phyloP scores from a whole-genome alignment of 805 yeast species.

The Yarrowia sp. region DNA sequence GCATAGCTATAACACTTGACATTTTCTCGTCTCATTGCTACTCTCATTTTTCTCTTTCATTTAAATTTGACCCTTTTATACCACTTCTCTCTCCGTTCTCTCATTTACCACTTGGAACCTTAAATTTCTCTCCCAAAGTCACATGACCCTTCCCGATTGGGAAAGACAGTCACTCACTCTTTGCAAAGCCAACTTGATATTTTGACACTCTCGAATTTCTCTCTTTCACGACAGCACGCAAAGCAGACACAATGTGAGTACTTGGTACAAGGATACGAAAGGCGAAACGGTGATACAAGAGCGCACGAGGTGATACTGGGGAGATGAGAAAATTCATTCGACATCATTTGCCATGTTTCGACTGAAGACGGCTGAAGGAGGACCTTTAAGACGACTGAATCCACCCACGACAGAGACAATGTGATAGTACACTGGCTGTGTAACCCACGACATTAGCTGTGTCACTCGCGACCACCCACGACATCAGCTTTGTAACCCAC shows the following conservation, averaged over 20 bases:
- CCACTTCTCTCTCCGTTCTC: not conserved
- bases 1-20: too few species aligned
- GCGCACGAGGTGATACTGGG: not conserved
- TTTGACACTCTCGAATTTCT: slow-evolving; percentile 32
- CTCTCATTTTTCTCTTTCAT: too few species aligned
- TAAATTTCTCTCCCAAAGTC: slow-evolving; percentile 1
- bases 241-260: slow-evolving; percentile 39
- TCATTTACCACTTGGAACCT: not conserved
- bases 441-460: too few species aligned
- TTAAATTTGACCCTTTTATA: too few species aligned
- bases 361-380: not conserved
- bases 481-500: too few species aligned
- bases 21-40: too few species aligned
- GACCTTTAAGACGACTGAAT: too few species aligned
- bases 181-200: slow-evolving; percentile 24
- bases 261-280: slow-evolving; percentile 17
- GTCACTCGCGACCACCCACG: too few species aligned
- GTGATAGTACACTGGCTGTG: too few species aligned
- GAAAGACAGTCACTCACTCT: slow-evolving; percentile 36
- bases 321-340: not conserved
- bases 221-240: slow-evolving; percentile 37
- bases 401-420: too few species aligned
- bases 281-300: not conserved
- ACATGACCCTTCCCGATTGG: slow-evolving; percentile 35
- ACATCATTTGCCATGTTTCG: not conserved